These are phyloP conservation scores for Achaetomiella virescens DNA, from an alignment of 495 filamentous ascomycete genomes.

Conservation along the genomic window DNA sequence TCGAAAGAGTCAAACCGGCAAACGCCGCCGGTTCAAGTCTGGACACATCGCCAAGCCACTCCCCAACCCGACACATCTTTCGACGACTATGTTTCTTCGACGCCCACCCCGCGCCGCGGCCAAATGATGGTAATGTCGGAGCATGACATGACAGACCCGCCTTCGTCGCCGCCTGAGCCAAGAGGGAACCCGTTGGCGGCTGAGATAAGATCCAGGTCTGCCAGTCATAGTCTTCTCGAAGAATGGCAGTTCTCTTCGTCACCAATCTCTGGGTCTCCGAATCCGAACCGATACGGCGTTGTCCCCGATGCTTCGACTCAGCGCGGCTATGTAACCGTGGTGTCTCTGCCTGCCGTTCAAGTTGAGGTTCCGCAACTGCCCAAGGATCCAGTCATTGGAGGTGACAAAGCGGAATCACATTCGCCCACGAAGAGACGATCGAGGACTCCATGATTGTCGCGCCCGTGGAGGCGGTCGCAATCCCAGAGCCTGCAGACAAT, in stretches of 20 bases:
- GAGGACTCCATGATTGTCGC: slow-evolving; percentile 24
- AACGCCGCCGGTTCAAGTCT: not conserved
- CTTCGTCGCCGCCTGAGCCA: slow-evolving; percentile 50
- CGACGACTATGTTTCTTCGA: slow-evolving; percentile 69
- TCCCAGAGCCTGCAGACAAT: not conserved
- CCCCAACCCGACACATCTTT: slow-evolving; percentile 35
- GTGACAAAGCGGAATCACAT: slow-evolving; percentile 5
- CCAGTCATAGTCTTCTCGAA: slow-evolving; percentile 33
- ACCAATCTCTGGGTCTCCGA: slow-evolving; percentile 40
- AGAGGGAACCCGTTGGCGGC: slow-evolving; percentile 46
- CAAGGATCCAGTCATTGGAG: not conserved
- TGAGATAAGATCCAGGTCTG: slow-evolving; percentile 40
- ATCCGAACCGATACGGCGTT: slow-evolving; percentile 13
- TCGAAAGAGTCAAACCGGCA: slow-evolving; percentile 7
- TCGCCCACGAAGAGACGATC: slow-evolving; percentile 17
- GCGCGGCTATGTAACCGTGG: slow-evolving; percentile 15
- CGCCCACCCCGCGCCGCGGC: slow-evolving; percentile 63
- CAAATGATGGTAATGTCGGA: slow-evolving; percentile 36
- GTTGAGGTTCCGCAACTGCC: not conserved
- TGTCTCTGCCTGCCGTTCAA: slow-evolving; percentile 10
- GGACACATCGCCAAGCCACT: slow-evolving; percentile 28
- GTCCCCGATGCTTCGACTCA: slow-evolving; percentile 10
- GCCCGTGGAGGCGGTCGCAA: not conserved
- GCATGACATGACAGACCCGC: slow-evolving; percentile 41
- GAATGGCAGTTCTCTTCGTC: slow-evolving; percentile 44